Evolutionary conservation across 1,284 basidiomycete genomes (phyloP).

Genomic region (Boletus semigastroideus): DNA sequence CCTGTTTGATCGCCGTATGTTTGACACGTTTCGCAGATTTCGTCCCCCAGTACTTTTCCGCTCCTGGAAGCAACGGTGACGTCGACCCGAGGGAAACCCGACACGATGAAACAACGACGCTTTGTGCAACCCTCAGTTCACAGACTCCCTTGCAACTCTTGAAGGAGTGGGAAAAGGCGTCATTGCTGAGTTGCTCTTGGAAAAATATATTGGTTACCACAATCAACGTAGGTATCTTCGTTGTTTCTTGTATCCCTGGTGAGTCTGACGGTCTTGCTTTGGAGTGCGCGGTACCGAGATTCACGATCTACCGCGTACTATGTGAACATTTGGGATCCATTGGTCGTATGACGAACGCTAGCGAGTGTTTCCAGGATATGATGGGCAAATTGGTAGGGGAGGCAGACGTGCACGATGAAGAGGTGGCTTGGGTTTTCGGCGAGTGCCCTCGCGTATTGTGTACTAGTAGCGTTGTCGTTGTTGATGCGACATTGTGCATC

Average conservation of each 20-base stretch:
- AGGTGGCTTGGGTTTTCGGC: neutral
- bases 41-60: neutral
- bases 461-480: too few relatives aligned
- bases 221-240: neutral
- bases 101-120: neutral
- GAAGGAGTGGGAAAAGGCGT: neutral
- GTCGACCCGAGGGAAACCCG: neutral
- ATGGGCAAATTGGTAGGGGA: neutral
- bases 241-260: neutral
- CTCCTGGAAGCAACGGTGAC: neutral
- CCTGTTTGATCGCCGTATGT: neutral
- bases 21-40: neutral
- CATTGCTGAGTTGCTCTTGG: neutral
- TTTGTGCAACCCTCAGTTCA: neutral
- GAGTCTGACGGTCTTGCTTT: too few relatives aligned
- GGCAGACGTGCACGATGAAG: neutral
- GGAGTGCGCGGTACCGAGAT: neutral
- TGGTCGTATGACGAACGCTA: neutral
- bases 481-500: too few relatives aligned
- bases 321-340: neutral
- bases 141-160: neutral
- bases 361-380: neutral
- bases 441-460: too few relatives aligned
- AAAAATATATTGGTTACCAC: neutral
- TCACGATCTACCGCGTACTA: neutral